Conservation (phyloP, 352 stramenopile genomes). For the Achlya hypogyna region DNA sequence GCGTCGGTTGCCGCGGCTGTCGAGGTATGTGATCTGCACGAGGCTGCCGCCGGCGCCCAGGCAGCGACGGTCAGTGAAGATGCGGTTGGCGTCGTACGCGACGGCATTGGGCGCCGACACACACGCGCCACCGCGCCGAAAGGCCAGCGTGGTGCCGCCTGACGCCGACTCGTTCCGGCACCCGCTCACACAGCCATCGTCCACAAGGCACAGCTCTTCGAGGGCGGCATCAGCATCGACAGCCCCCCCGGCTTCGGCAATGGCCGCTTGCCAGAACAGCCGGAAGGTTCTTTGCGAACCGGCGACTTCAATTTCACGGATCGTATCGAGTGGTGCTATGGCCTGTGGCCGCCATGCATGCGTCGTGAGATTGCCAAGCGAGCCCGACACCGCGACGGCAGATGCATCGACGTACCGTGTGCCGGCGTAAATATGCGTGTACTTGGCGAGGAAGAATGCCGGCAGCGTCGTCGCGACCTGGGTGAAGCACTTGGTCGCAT, state of each 20-base stretch:
- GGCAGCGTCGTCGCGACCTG: background rate
- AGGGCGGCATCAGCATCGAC: background rate
- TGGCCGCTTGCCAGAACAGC: background rate
- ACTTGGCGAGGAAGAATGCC: background rate
- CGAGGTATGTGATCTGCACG: background rate
- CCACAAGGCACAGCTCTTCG: background rate
- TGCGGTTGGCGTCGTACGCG: background rate
- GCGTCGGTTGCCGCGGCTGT: background rate
- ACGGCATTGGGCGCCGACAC: background rate
- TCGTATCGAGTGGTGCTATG: background rate
- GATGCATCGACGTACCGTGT: background rate
- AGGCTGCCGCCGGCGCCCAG: background rate
- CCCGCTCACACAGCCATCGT: background rate
- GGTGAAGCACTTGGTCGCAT: background rate
- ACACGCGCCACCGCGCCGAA: background rate
- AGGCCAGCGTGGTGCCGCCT: background rate
- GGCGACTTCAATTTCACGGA: too few relatives aligned
- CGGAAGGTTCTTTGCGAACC: background rate
- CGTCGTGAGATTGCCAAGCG: background rate
- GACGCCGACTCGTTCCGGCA: background rate
- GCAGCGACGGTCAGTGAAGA: background rate
- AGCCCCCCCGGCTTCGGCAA: background rate
- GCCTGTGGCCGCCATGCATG: background rate
- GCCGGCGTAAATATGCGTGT: background rate
- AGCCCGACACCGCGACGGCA: background rate